Percentiles rank a stretch among this genome's conserved stretches.
These are phyloP conservation scores for Salix exigua DNA, from an alignment of 345 rosid genomes.

Conservation along the genomic window DNA sequence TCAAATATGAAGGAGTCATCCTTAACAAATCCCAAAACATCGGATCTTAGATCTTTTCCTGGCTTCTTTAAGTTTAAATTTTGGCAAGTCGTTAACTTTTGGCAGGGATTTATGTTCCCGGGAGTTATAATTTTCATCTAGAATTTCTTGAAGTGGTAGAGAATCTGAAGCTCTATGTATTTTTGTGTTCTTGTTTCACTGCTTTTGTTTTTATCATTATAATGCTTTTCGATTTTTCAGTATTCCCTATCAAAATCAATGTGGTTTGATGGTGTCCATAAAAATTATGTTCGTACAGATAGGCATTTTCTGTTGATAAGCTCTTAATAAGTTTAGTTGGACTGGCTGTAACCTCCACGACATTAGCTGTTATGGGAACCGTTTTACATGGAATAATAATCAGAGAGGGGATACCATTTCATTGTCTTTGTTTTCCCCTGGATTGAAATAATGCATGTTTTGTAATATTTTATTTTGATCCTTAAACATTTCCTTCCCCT, in stretches of 20 bases:
- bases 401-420: too few species aligned
- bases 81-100: neutral
- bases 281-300: too few species aligned
- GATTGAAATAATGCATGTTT: too few species aligned
- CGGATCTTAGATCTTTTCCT: slow-evolving; percentile 19
- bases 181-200: neutral
- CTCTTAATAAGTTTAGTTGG: too few species aligned
- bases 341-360: too few species aligned
- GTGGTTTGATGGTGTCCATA: neutral
- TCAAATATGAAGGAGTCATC: slow-evolving; percentile 87
- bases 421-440: too few species aligned
- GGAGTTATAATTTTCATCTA: neutral
- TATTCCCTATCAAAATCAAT: neutral
- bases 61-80: slow-evolving; percentile 1
- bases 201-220: neutral
- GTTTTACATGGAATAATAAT: too few species aligned
- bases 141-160: neutral
- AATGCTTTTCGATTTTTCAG: neutral
- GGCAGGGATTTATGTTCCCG: neutral
- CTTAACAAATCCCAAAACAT: slow-evolving; percentile 66
- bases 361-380: too few species aligned
- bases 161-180: neutral
- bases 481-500: too few species aligned
- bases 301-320: too few species aligned
- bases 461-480: too few species aligned